These are phyloP conservation scores for Kuraishia cidri DNA, from an alignment of 805 yeast genomes.

Conservation along the genomic window DNA sequence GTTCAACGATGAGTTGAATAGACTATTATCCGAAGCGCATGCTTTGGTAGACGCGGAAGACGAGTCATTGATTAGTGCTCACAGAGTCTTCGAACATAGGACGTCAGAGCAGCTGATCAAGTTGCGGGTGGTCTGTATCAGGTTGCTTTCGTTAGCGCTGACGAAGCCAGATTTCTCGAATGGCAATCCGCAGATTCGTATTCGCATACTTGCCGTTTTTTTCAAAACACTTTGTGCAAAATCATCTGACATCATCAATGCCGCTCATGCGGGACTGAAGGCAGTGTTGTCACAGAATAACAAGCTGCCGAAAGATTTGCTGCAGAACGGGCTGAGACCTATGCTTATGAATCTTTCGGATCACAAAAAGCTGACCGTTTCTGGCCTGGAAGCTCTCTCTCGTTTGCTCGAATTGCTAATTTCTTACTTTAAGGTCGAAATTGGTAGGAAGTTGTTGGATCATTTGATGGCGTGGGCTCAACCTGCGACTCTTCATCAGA, in stretches of 20 bases:
- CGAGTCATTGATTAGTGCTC: slow-evolving; percentile 85
- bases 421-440: slow-evolving; percentile 92
- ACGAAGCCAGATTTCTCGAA: slow-evolving; percentile 74
- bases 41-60: slow-evolving; percentile 97
- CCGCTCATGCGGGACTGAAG: slow-evolving; percentile 85
- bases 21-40: slow-evolving; percentile 82
- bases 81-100: slow-evolving; percentile 75
- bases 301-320: slow-evolving; percentile 83
- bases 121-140: slow-evolving; percentile 83
- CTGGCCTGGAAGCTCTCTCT: slow-evolving; percentile 88
- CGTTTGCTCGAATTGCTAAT: slow-evolving; percentile 77
- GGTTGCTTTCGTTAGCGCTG: slow-evolving; percentile 71
- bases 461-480: slow-evolving; percentile 96
- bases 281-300: slow-evolving; percentile 78
- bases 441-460: slow-evolving; percentile 86
- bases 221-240: slow-evolving; percentile 87
- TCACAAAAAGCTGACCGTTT: slow-evolving; percentile 80
- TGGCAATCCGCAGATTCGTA: slow-evolving; percentile 47
- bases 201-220: slow-evolving; percentile 84
- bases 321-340: slow-evolving; percentile 94
- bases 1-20: slow-evolving; percentile 80
- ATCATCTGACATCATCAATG: slow-evolving; percentile 81
- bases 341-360: slow-evolving; percentile 93
- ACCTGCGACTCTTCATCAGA: slow-evolving; percentile 62
- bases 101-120: slow-evolving; percentile 85